Evolutionary conservation across 2,329 filamentous ascomycete genomes (phyloP), one percentile per base, ranked within the genome.

Genomic region (Trichoderma endophyticum): DNA sequence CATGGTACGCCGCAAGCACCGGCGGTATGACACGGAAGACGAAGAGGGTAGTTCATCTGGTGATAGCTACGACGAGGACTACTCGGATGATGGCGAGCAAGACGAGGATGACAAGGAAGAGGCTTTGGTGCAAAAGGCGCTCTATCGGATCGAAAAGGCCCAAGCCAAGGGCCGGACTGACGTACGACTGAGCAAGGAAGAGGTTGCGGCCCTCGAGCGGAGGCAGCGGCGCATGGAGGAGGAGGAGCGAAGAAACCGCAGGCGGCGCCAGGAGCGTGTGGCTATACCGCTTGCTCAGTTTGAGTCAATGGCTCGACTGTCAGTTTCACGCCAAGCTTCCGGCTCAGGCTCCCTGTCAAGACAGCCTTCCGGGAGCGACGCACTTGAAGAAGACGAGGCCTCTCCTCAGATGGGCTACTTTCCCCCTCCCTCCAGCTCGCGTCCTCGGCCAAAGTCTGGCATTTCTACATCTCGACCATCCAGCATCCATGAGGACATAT

Each of bases 91-190:
- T 32, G 79, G 73, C 26, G 78, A 62, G 12, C 57, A 61, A 28
- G 57, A 34, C n/a, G 78, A 78, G 11, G 75, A 74, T 73, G 81
- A 75, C 71, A 76, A 85, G 87, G 93, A 97, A 79, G 92, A 95
- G 76, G 86, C 88, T 74, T 82, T 97, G 76, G 89, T 96, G 74
- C 91, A 94, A 75, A 89, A 89, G 75, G 95, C 95, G 54, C 83
- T 97, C 81, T 90, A 91, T 77, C 91, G 93, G 75, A 97, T 98
- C 78, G 89, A 91, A 75, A 88, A 90, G 75, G 94, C 95, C 18
- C 90, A 93, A 79, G 89, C 89, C 74, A 90, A 90, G 77, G 94
- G 94, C 74, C 92, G 91, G 80, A 85, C 87, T 59, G 93, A 97
- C 71, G 93, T 98, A 71, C 92, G 91, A 79, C 87, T 98, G 74